phyloP scores from a whole-genome alignment of 768 basidiomycete genomes.

The Tulasnella sp. region DNA sequence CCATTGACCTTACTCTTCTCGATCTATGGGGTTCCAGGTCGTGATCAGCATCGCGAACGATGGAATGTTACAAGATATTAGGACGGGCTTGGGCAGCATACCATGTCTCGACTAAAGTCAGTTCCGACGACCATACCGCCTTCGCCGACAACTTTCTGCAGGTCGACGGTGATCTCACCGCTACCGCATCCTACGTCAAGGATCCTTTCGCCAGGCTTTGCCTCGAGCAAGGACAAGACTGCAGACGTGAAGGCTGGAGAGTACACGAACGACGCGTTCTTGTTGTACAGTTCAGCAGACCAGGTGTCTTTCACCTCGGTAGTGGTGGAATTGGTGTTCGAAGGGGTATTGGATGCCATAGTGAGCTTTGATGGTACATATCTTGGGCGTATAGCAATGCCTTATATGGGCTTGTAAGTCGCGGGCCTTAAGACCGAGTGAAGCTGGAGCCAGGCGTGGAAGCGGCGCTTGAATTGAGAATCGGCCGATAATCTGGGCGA shows the following conservation, averaged over 20 bases:
- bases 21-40: slow-evolving; percentile 44
- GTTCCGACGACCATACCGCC: slow-evolving; percentile 60
- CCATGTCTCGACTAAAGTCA: slow-evolving; percentile 72
- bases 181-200: slow-evolving; percentile 81
- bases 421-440: neutral
- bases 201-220: slow-evolving; percentile 63
- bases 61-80: neutral
- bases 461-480: neutral
- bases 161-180: slow-evolving; percentile 64
- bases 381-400: neutral
- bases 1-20: slow-evolving; percentile 50
- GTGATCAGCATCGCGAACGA: neutral
- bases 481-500: neutral
- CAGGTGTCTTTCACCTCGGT: slow-evolving; percentile 20
- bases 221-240: slow-evolving; percentile 58
- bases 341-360: neutral
- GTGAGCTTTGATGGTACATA: neutral
- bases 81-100: slow-evolving; percentile 37
- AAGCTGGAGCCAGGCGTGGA: neutral
- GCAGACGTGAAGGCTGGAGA: slow-evolving; percentile 45
- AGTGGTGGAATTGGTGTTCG: neutral
- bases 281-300: slow-evolving; percentile 22
- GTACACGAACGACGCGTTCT: slow-evolving; percentile 63
- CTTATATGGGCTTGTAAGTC: neutral
- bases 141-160: slow-evolving; percentile 53